These are phyloP conservation scores for Phylloporus sp. DNA, from an alignment of 768 basidiomycete genomes.

Conservation along the genomic window DNA sequence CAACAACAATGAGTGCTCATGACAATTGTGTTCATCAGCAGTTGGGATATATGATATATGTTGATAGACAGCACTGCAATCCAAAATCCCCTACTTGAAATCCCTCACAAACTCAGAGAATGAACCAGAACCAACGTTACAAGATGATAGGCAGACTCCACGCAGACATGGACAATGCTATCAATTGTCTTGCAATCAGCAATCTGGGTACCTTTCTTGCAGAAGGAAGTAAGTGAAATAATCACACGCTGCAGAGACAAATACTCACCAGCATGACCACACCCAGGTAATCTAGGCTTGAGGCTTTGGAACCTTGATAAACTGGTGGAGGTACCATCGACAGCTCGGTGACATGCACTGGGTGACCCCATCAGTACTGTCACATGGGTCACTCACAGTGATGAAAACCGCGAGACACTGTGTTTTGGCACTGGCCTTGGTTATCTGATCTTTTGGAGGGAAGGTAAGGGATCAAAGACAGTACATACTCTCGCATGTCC, in stretches of 20 bases:
- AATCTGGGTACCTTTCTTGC: not conserved
- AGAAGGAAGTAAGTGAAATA: not conserved
- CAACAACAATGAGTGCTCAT: too few relatives aligned
- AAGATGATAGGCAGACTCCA: not conserved
- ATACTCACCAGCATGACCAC: not conserved
- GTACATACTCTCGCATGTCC: not conserved
- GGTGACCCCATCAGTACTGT: not conserved
- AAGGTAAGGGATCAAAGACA: not conserved
- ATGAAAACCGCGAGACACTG: not conserved
- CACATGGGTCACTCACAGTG: not conserved
- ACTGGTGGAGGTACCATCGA: not conserved
- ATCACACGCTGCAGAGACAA: not conserved
- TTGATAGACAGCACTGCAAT: too few relatives aligned
- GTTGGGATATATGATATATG: too few relatives aligned
- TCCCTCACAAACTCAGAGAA: too few relatives aligned
- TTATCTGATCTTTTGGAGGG: not conserved
- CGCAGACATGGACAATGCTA: not conserved
- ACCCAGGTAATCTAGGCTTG: not conserved
- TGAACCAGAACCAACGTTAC: not conserved
- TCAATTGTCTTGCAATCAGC: not conserved
- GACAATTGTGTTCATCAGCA: too few relatives aligned
- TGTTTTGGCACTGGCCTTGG: not conserved
- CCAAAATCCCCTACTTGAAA: too few relatives aligned
- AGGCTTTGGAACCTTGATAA: not conserved
- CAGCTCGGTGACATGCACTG: not conserved